Evolutionary conservation across 768 basidiomycete species (phyloP), one percentile per base, ranked within the genome.

Genomic region (Tylopilus cervinicoccineus): DNA sequence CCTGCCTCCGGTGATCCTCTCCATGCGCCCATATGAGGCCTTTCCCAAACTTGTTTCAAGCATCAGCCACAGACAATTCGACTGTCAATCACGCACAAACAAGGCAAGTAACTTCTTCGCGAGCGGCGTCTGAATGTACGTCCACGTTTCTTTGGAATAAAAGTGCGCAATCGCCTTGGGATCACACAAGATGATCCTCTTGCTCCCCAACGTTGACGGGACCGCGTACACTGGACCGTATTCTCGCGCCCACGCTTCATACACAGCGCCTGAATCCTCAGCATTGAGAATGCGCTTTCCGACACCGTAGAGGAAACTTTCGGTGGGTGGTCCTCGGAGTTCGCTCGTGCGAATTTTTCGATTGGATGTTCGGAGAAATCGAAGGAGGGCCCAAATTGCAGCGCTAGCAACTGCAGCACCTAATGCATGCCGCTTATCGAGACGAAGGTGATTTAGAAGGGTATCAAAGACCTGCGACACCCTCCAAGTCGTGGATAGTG

Each of bases 1-100:
- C 19, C 11, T 41, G 75, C 76, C 77, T 67, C 38, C 60, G 67
- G 43, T 80, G 78, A 51, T 65, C 66, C n/a, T 78, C 77, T 8
- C 73, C 71, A 28, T 73, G 63, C 1, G 60, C 38, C 60, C 50
- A 55, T 5, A 60, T 7, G 2, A 74, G 34, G 4, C 70, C 70
- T 14, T 55, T 62, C 1, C 73, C 70, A 7, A 40, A 14, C 50
- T 59, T 0, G 6, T 16, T 16, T 0, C 20, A 19, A 5, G n/a
- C 13, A 44, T 55, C 23, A 48, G 19, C 4, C 16, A 22, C 38
- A 19, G 14, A 49, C 6, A 4, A 3, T 11, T 3, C 14, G 5
- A 31, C 11, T 4, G 28, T 22, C 12, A 19, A 22, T 1, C 10
- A 42, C 59, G 24, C 26, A 61, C 59, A 0, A 9, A 16, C 3